These are phyloP conservation scores for Psilocybe subaeruginosa DNA, from an alignment of 768 basidiomycete genomes.

Conservation along the genomic window DNA sequence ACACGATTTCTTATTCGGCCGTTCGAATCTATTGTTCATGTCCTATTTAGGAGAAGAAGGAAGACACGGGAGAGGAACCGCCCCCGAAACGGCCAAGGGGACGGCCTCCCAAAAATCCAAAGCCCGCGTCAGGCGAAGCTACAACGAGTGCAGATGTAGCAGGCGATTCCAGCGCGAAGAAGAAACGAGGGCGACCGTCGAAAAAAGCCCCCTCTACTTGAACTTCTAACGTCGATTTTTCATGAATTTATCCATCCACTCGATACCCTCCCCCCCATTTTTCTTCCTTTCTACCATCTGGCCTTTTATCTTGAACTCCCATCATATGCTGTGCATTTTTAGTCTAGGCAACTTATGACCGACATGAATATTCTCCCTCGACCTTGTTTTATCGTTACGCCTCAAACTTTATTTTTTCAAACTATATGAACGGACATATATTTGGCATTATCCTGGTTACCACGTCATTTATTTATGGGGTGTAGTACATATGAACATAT, in stretches of 20 bases:
- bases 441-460: slow-evolving; percentile 24
- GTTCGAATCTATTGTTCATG: slow-evolving; percentile 17
- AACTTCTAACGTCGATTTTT: slow-evolving; percentile 11
- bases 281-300: slow-evolving; percentile 11
- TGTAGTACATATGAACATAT: slow-evolving; percentile 31
- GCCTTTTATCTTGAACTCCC: slow-evolving; percentile 28
- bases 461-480: slow-evolving; percentile 29
- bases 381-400: slow-evolving; percentile 29
- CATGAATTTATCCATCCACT: slow-evolving; percentile 20
- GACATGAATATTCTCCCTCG: slow-evolving; percentile 30
- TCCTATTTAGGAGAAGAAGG: slow-evolving; percentile 43
- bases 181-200: slow-evolving; percentile 77
- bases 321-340: slow-evolving; percentile 32
- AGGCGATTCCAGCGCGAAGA: slow-evolving; percentile 56
- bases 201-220: slow-evolving; percentile 43
- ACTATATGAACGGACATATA: slow-evolving; percentile 26
- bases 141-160: slow-evolving; percentile 34
- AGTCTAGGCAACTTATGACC: slow-evolving; percentile 39
- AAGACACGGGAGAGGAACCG: slow-evolving; percentile 49
- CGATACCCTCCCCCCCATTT: slow-evolving; percentile 14
- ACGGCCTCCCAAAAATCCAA: slow-evolving; percentile 72
- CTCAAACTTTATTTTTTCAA: slow-evolving; percentile 22
- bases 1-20: slow-evolving; percentile 18
- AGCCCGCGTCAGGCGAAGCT: slow-evolving; percentile 44
- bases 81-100: slow-evolving; percentile 71